A percentile compares a stretch with the other conserved stretches of the same genome.
Evolutionary conservation across 371 early-diverging fungal species (phyloP).

Genomic region (Syncephalastrum contaminatum): DNA sequence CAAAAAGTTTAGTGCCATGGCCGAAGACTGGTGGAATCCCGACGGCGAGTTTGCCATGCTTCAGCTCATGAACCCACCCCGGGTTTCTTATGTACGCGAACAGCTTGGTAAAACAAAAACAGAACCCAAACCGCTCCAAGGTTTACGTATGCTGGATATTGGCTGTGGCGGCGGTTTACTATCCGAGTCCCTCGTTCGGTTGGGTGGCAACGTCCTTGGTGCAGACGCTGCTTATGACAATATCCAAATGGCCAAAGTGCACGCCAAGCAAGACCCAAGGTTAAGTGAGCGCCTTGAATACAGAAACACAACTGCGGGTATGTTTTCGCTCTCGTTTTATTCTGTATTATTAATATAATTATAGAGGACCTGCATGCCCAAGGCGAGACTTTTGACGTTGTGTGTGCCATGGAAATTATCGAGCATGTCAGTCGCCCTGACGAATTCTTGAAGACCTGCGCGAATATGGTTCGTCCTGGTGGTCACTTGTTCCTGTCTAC

Average conservation of each 20-base stretch:
- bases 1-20: conserved; percentile 74
- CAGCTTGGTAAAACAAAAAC: conserved; percentile 30
- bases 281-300: conserved; percentile 66
- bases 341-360: background rate
- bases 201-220: conserved; percentile 84
- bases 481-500: conserved; percentile 86
- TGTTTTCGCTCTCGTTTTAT: background rate
- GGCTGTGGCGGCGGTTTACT: conserved; percentile 96
- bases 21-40: conserved; percentile 93
- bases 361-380: conserved; percentile 60
- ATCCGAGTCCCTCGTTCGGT: conserved; percentile 79
- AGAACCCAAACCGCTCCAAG: conserved; percentile 52
- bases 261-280: conserved; percentile 64
- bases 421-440: conserved; percentile 87
- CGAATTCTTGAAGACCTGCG: conserved; percentile 68
- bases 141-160: conserved; percentile 79
- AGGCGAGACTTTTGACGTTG: conserved; percentile 74
- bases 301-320: conserved; percentile 70
- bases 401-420: conserved; percentile 88
- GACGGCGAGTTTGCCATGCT: conserved; percentile 84
- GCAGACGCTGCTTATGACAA: conserved; percentile 87
- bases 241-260: conserved; percentile 77
- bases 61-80: conserved; percentile 86
- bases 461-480: conserved; percentile 62
- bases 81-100: conserved; percentile 79